Evolutionary conservation across 345 rosid species (phyloP), one percentile per base, ranked within the genome.

Genomic region (Euclidium syriacum): DNA sequence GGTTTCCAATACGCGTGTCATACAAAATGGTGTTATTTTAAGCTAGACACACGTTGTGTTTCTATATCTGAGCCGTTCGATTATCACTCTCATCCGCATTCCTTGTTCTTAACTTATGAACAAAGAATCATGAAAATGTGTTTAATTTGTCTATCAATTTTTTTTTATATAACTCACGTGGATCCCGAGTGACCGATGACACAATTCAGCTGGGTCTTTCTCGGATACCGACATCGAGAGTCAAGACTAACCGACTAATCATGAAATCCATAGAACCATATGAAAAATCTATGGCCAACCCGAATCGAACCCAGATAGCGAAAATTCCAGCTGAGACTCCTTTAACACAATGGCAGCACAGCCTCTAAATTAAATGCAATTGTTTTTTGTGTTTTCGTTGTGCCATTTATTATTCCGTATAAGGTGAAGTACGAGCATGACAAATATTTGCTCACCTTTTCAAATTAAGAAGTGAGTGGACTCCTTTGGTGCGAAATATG

Each of bases 391-490:
- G 66, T 4, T 61, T 47, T 48, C 9, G 18, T 4, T 62, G 57
- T 20, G 67, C 57, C n/a, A 62, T 57, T 8, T 8, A n/a, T n/a
- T n/a, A n/a, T 62, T 48, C 67, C 67, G 4, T 9, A 23, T 4
- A 25, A 62, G 10, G 25, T 10, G 20, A 30, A 20, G 25, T 18
- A 26, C 15, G n/a, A 34, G 9, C 58, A 50, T 50, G 58, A 49
- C 14, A 34, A 17, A 6, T 49, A 40, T 62, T 14, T 50, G 1
- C 56, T 61, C 46, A 33, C 1, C 5, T 47, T 23, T 15, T n/a
- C n/a, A n/a, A 10, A 8, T 15, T 23, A 10, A 15, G 4, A 24
- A 17, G 38, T 6, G 47, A 61, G 19, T 29, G 7, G 32, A 3
- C 2, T 20, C 14, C 32, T 20, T 5, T 7, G 43, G 14, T 60